Evolutionary conservation across 1,284 basidiomycete genomes (phyloP).

Genomic region (Mycena citricolor): DNA sequence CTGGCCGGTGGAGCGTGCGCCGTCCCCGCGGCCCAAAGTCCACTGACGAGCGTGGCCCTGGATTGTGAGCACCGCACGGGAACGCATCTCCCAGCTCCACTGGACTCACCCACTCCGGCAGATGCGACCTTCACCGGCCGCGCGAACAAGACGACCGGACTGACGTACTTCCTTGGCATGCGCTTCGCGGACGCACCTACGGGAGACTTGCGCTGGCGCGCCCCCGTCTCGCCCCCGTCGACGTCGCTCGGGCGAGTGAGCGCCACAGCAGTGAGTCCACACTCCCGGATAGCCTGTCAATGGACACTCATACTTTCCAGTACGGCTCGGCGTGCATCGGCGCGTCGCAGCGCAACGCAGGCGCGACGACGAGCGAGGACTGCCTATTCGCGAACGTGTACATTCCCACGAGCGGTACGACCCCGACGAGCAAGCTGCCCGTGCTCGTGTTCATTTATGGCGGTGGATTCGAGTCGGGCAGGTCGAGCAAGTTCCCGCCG

Average conservation of each 20-base stretch:
- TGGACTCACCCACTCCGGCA: constrained; percentile 19
- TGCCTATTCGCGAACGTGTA: constrained; percentile 43
- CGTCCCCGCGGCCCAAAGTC: too few species aligned
- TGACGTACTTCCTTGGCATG: constrained; percentile 37
- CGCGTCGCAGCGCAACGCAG: constrained; percentile 29
- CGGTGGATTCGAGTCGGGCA: constrained; percentile 39
- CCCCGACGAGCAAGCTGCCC: constrained; percentile 13
- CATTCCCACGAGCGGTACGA: constrained; percentile 24
- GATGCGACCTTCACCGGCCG: constrained; percentile 40
- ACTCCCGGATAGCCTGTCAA: neutral
- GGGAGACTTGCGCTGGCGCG: constrained; percentile 38
- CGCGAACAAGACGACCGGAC: constrained; percentile 29
- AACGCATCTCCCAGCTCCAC: neutral
- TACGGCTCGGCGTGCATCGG: constrained; percentile 34
- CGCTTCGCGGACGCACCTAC: constrained; percentile 40
- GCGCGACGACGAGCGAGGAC: constrained; percentile 36
- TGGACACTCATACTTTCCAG: constrained; percentile 22
- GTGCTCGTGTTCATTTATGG: constrained; percentile 27
- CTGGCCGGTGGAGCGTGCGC: too few species aligned
- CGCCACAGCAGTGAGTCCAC: constrained; percentile 31
- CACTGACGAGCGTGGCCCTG: constrained; percentile 27
- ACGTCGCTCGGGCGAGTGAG: constrained; percentile 35
- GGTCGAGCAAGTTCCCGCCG: constrained; percentile 31
- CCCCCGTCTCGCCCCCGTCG: constrained; percentile 39
- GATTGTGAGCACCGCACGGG: constrained; percentile 26